Conservation (phyloP, 495 filamentous ascomycete species). For the Chlorociboria aeruginascens region DNA sequence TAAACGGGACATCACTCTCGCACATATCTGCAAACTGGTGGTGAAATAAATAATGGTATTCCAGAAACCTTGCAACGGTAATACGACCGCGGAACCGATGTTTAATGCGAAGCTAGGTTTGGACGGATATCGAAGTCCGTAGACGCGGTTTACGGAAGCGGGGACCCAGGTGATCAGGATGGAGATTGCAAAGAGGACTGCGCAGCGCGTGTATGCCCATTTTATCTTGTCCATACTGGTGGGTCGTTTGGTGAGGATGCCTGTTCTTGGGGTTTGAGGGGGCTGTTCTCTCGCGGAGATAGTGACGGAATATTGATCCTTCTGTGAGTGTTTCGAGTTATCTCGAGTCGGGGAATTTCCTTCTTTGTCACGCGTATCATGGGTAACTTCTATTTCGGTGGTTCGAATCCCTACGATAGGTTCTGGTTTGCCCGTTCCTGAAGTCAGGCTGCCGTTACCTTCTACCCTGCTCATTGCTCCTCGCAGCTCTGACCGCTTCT, state of each 20-base stretch:
- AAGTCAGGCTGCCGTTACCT: not conserved
- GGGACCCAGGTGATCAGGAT: constrained; percentile 78
- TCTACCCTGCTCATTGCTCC: constrained; percentile 24
- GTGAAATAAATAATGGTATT: constrained; percentile 69
- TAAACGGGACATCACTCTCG: no score
- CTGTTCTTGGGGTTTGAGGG: not conserved
- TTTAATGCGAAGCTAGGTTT: constrained; percentile 53
- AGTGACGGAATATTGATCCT: constrained; percentile 1
- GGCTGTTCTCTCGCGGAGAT: not conserved
- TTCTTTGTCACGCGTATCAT: not conserved
- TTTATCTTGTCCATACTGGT: constrained; percentile 40
- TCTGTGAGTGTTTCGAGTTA: not conserved
- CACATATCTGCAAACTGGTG: constrained; percentile 31
- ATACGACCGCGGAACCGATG: constrained; percentile 55
- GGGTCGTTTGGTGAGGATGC: not conserved
- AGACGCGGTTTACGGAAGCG: constrained; percentile 64
- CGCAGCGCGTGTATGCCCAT: constrained; percentile 68
- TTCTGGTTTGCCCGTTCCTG: not conserved
- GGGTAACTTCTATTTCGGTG: constrained; percentile 6
- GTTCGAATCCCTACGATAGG: constrained; percentile 2
- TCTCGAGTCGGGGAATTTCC: not conserved
- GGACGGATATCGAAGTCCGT: constrained; percentile 47
- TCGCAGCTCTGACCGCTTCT: constrained; percentile 41
- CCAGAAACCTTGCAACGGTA: constrained; percentile 81
- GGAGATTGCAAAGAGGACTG: constrained; percentile 69